phyloP scores from a whole-genome alignment of 2,329 filamentous ascomycete genomes.

The Nigrospora sphaerica region DNA sequence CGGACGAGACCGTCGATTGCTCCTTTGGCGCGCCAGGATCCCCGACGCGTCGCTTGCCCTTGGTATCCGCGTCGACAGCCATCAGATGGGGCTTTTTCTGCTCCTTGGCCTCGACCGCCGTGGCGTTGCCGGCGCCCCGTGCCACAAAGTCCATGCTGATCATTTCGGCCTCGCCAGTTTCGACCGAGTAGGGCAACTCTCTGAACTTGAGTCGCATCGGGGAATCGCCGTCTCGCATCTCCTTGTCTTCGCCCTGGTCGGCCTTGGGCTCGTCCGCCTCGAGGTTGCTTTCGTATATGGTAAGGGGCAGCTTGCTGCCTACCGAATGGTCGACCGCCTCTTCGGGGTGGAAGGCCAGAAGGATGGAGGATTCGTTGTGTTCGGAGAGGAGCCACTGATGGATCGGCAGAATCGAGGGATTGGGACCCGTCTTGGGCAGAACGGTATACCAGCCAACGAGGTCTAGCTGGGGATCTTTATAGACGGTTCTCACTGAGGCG shows the following conservation, averaged over 20 bases:
- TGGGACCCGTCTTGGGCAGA: constrained; percentile 66
- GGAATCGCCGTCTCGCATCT: constrained; percentile 60
- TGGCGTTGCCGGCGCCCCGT: constrained; percentile 73
- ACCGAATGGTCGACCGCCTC: constrained; percentile 46
- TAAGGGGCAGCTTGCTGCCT: constrained; percentile 78
- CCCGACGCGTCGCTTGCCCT: constrained; percentile 42
- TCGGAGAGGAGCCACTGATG: constrained; percentile 68
- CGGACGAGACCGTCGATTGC: constrained; percentile 22
- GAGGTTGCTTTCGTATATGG: constrained; percentile 80
- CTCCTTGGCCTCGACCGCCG: constrained; percentile 38
- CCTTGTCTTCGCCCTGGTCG: constrained; percentile 56
- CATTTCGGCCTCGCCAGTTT: constrained; percentile 96
- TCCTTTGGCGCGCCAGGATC: constrained; percentile 20
- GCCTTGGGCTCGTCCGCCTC: constrained; percentile 56
- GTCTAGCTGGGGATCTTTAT: constrained; percentile 75
- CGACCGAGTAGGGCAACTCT: constrained; percentile 78
- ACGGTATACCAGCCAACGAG: constrained; percentile 92
- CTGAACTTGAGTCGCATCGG: constrained; percentile 65
- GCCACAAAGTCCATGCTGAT: constrained; percentile 94
- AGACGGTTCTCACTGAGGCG: constrained; percentile 71
- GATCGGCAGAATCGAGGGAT: constrained; percentile 59
- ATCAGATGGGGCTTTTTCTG: constrained; percentile 34
- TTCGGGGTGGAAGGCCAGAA: constrained; percentile 79
- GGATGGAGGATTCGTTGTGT: constrained; percentile 79
- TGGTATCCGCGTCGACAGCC: constrained; percentile 36